Base-by-base conservation (phyloP, 2,329 filamentous ascomycete genomes). In the Penicillium sp. region DNA sequence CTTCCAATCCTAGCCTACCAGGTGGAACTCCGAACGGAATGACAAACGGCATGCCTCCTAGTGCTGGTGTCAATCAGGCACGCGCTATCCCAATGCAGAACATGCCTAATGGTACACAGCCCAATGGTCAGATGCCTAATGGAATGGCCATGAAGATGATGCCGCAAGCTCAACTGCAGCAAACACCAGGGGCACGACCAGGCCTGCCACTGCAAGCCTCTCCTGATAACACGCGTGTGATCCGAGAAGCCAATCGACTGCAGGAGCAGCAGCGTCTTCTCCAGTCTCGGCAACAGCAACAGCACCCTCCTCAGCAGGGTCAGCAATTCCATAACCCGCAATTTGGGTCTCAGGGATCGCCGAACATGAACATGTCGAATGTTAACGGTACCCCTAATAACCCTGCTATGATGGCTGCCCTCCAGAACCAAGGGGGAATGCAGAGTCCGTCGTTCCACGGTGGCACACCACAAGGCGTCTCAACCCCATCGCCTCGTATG, bases 261-360 rank as follows among this genome's bases (percentile, higher is more conserved):
- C 78, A 79, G 66, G 74, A 78, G 58, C 76, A 77, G 59, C 85
- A 86, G 53, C 83, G 85, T 42, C 85, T 89, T 40, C 81, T 88
- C 11, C 85, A 89, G 56, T 74, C 74, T 48, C 72, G 75, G 29
- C 75, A 77, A 49, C 74, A 76, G 52, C 74, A 72, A 65, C 71
- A 66, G 22, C 69, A 72, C 48, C 71, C 67, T 37, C 71, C 67
- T 37, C 69, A 69, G 20, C 68, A 69, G 38, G 62, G 66, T 16
- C 70, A 69, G 53, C 70, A 70, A 60, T 75, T 73, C 56, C 76
- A 73, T 29, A 69, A 65, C 46, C 75, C 74, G 53, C 73, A 75
- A 52, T 74, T 76, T 57, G 66, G 69, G 16, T 69, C 73, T 35
- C 75, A 75, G 58, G 74, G 73, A 32, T 68, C 72, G 39, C 78